Evolutionary conservation across 768 basidiomycete species (phyloP).

Genomic region (Gymnopilus dilepis): DNA sequence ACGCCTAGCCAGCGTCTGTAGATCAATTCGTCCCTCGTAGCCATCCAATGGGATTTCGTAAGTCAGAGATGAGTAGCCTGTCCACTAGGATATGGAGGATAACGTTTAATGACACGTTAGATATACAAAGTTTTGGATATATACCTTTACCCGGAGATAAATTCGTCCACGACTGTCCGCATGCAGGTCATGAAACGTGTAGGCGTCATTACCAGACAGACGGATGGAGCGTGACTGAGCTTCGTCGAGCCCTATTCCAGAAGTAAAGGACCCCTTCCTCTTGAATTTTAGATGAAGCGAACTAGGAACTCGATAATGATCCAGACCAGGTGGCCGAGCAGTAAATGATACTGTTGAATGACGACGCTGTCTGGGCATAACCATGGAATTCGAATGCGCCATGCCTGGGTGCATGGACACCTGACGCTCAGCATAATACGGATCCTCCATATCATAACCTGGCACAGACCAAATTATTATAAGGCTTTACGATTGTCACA

Average conservation of each 20-base stretch:
- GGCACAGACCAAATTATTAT: slow-evolving; percentile 19
- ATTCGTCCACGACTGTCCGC: slow-evolving; percentile 66
- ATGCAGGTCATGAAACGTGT: slow-evolving; percentile 66
- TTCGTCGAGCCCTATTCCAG: slow-evolving; percentile 70
- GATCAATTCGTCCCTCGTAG: slow-evolving; percentile 66
- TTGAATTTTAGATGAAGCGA: slow-evolving; percentile 71
- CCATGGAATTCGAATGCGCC: slow-evolving; percentile 33
- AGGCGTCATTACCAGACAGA: slow-evolving; percentile 66
- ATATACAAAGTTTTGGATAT: slow-evolving; percentile 27
- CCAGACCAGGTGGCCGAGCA: slow-evolving; percentile 40
- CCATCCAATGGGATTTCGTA: slow-evolving; percentile 77
- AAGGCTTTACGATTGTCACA: neutral
- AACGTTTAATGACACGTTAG: slow-evolving; percentile 2
- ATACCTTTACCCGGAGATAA: slow-evolving; percentile 64
- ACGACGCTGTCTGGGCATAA: slow-evolving; percentile 47
- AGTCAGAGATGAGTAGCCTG: slow-evolving; percentile 70
- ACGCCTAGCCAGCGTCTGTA: slow-evolving; percentile 71
- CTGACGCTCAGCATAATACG: slow-evolving; percentile 57
- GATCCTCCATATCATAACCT: slow-evolving; percentile 61
- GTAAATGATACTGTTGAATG: slow-evolving; percentile 58
- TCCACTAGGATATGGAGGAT: slow-evolving; percentile 53
- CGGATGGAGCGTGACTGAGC: slow-evolving; percentile 64
- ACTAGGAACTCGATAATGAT: slow-evolving; percentile 54
- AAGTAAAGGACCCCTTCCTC: slow-evolving; percentile 67
- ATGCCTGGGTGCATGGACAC: slow-evolving; percentile 45